Evolutionary conservation across 768 basidiomycete species (phyloP), one percentile per base, ranked within the genome.

Genomic region (Amanita rimosa): DNA sequence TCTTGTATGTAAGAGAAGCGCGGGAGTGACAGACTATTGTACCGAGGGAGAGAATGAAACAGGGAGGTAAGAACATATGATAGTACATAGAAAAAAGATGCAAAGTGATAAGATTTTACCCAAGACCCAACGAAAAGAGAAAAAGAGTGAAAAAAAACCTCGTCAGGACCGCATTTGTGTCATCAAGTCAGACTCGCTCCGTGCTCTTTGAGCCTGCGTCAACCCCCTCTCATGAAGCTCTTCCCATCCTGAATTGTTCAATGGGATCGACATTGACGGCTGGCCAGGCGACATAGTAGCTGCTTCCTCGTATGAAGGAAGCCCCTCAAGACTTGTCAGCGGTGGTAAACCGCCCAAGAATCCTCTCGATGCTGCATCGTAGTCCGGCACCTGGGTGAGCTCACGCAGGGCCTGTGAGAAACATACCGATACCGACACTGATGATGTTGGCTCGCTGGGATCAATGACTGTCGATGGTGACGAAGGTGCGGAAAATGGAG

Each of bases 341-440:
- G 95, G 92, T 8, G 85, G 81, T n/a, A 94, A 83, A 4, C 93
- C 92, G 6, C 93, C 93, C 22, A 94, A 73, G 64, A 94, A 95
- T 5, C 92, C 93, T 11, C 85, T 71, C 52, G 83, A 79, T 2
- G 94, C 90, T 40, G 88, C 74, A 16, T 74, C 74, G 63, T 98
- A 98, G 55, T 87, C 80, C 1, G 95, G 95, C 14, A 96, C 87
- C 68, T 74, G 79, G 54, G 75, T 86, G 57, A 78, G 82, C 41
- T 79, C 77, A 9, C 48, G 22, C 3, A 13, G 27, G 4, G 31
- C 31, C 31, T 31, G 31, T 14, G 44, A 26, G 45, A 34, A 48
- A 13, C 39, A 44, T 27, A 35, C 50, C 27, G 21, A 45, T 2
- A n/a, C n/a, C n/a, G n/a, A n/a, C n/a, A n/a, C n/a, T n/a, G n/a